Evolutionary conservation across 768 basidiomycete species (phyloP).

Genomic region (Mrakia blollopis): DNA sequence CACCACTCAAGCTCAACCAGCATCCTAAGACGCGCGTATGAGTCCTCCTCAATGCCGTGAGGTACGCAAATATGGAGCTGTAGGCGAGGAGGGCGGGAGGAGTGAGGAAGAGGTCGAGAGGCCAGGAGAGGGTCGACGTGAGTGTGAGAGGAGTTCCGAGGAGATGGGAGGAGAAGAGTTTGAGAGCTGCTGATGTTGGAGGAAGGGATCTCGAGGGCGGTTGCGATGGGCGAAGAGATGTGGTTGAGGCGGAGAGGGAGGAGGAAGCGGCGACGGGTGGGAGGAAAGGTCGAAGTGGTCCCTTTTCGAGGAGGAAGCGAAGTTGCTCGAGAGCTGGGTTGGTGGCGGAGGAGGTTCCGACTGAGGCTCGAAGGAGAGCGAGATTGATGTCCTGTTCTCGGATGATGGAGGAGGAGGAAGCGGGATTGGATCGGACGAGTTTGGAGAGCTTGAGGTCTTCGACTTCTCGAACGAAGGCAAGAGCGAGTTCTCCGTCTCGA

Average conservation of each 20-base stretch:
- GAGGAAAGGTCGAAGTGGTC: constrained; percentile 72
- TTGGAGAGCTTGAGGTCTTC: constrained; percentile 76
- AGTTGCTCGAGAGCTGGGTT: constrained; percentile 70
- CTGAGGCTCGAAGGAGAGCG: constrained; percentile 75
- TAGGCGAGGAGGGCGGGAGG: constrained; percentile 68
- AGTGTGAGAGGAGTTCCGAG: constrained; percentile 72
- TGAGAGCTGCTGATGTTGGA: constrained; percentile 35
- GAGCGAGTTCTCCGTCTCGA: constrained; percentile 79
- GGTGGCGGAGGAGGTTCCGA: constrained; percentile 82
- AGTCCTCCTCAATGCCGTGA: constrained; percentile 76
- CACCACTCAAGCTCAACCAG: constrained; percentile 79
- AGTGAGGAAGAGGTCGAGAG: constrained; percentile 81
- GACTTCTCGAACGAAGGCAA: constrained; percentile 78
- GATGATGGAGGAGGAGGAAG: constrained; percentile 64
- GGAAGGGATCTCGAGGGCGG: not conserved
- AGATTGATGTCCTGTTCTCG: constrained; percentile 85
- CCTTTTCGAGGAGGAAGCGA: constrained; percentile 70
- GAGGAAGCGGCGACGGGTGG: constrained; percentile 44
- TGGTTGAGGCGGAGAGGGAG: constrained; percentile 49
- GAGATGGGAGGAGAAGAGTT: constrained; percentile 55
- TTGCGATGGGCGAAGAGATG: not conserved
- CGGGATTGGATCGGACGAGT: constrained; percentile 60
- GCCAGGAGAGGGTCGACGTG: constrained; percentile 72
- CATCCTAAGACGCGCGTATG: constrained; percentile 72
- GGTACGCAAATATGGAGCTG: constrained; percentile 69